phyloP scores from a whole-genome alignment of 345 rosid species.

The Noccaea bulbosa region DNA sequence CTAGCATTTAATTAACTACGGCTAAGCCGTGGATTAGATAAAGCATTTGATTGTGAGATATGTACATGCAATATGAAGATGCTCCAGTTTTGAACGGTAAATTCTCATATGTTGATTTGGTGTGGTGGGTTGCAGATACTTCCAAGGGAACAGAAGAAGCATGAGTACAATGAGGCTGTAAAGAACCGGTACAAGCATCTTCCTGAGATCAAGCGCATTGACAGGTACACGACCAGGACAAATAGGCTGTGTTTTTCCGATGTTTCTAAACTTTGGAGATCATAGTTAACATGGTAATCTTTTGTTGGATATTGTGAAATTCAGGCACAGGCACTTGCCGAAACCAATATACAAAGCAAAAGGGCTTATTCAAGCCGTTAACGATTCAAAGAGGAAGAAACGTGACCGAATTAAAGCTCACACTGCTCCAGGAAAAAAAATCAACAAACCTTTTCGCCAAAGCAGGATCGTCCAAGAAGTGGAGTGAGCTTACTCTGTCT shows the following conservation, averaged over 20 bases:
- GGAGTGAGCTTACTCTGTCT: conserved; percentile 50
- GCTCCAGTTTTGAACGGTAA: neutral
- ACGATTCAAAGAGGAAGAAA: conserved; percentile 75
- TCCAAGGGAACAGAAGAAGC: conserved; percentile 86
- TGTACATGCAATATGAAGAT: neutral
- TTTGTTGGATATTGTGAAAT: conserved; percentile 29
- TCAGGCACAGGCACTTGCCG: conserved; percentile 93
- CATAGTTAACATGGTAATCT: conserved; percentile 8
- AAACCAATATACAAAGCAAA: conserved; percentile 81
- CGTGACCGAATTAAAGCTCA: conserved; percentile 84
- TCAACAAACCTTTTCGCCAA: conserved; percentile 59
- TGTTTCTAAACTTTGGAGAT: conserved; percentile 1
- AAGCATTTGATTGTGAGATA: conserved; percentile 6
- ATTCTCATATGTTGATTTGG: conserved; percentile 15
- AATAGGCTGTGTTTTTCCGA: neutral
- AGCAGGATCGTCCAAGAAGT: conserved; percentile 79
- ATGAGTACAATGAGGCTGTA: conserved; percentile 79
- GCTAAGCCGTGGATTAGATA: neutral
- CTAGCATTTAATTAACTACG: neutral
- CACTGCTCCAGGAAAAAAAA: conserved; percentile 79
- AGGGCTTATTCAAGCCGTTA: conserved; percentile 49
- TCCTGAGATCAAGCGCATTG: conserved; percentile 85
- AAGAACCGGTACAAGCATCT: conserved; percentile 90
- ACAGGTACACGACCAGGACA: conserved; percentile 53
- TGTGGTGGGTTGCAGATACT: conserved; percentile 57